Evolutionary conservation across 2,329 filamentous ascomycete genomes (phyloP).

Genomic region (Fusarium xyrophilum): DNA sequence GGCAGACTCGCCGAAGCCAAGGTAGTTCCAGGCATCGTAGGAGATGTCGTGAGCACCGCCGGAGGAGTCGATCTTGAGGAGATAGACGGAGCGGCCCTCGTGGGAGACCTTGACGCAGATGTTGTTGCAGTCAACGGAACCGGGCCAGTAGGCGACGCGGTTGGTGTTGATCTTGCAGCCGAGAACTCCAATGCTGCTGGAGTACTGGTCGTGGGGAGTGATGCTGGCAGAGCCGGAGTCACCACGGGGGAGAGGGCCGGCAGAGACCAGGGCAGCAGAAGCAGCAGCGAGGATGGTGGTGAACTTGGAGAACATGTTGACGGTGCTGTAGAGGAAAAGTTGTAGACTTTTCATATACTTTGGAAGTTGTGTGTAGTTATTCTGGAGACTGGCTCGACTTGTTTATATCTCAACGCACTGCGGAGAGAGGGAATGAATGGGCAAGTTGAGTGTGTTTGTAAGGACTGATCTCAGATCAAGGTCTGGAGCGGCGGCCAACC

Average conservation of each 20-base stretch:
- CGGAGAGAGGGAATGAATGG: constrained; percentile 38
- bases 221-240: constrained; percentile 45
- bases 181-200: constrained; percentile 63
- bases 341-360: constrained; percentile 21
- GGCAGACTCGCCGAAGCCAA: constrained; percentile 58
- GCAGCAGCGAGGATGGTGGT: constrained; percentile 43
- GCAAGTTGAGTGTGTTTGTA: constrained; percentile 31
- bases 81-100: constrained; percentile 58
- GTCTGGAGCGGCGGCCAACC: constrained; percentile 39
- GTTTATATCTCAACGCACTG: constrained; percentile 40
- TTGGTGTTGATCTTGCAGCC: constrained; percentile 68
- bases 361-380: neutral
- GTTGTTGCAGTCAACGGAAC: constrained; percentile 59
- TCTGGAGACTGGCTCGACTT: constrained; percentile 41
- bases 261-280: constrained; percentile 42
- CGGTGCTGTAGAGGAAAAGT: constrained; percentile 17
- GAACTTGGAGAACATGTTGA: constrained; percentile 44
- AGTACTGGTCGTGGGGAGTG: constrained; percentile 64
- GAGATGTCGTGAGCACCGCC: constrained; percentile 64
- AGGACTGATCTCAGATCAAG: constrained; percentile 43
- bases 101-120: constrained; percentile 63
- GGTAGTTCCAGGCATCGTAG: constrained; percentile 69
- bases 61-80: constrained; percentile 65
- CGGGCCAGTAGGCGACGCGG: constrained; percentile 68
- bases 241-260: constrained; percentile 39